Conservation (phyloP, 1,284 basidiomycete genomes). For the Rhodotorula glutinis region DNA sequence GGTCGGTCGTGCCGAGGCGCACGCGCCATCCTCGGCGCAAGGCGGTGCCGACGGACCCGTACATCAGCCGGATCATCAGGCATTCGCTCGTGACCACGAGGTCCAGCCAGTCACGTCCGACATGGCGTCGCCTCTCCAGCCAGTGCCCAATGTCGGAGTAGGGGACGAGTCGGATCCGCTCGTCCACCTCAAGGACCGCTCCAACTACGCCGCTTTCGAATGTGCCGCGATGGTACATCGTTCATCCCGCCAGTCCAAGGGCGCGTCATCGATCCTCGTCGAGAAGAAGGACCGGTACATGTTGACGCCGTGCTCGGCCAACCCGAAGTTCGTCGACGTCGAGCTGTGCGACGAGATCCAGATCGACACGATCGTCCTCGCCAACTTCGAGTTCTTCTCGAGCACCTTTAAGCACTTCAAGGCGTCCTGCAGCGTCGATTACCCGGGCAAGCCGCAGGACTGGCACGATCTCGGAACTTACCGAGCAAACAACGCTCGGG, state of each 20-base stretch:
- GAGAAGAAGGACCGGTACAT: slow-evolving; percentile 93
- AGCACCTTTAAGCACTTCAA: slow-evolving; percentile 90
- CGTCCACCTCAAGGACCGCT: slow-evolving; percentile 58
- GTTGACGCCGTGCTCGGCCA: slow-evolving; percentile 81
- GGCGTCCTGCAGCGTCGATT: slow-evolving; percentile 54
- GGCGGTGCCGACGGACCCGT: no score
- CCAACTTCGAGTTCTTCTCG: slow-evolving; percentile 97
- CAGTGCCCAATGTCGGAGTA: slow-evolving; percentile 31
- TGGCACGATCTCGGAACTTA: slow-evolving; percentile 65
- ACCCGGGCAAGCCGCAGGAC: slow-evolving; percentile 42
- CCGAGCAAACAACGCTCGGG: slow-evolving; percentile 80
- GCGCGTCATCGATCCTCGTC: slow-evolving; percentile 76
- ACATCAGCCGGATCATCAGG: no score
- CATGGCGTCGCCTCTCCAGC: slow-evolving; percentile 24
- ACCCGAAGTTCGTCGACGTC: slow-evolving; percentile 79
- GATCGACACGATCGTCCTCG: slow-evolving; percentile 92
- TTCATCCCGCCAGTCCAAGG: slow-evolving; percentile 77
- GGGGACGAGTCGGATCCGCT: slow-evolving; percentile 39
- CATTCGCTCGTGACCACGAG: no score
- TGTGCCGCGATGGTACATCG: slow-evolving; percentile 89
- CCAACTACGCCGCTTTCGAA: slow-evolving; percentile 91
- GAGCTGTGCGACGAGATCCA: slow-evolving; percentile 97
- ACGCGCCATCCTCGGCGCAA: no score
- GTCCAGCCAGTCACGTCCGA: not conserved
- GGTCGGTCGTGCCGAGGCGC: no score